Conservation (phyloP, 768 basidiomycete genomes). For the Kwoniella heveanensis region DNA sequence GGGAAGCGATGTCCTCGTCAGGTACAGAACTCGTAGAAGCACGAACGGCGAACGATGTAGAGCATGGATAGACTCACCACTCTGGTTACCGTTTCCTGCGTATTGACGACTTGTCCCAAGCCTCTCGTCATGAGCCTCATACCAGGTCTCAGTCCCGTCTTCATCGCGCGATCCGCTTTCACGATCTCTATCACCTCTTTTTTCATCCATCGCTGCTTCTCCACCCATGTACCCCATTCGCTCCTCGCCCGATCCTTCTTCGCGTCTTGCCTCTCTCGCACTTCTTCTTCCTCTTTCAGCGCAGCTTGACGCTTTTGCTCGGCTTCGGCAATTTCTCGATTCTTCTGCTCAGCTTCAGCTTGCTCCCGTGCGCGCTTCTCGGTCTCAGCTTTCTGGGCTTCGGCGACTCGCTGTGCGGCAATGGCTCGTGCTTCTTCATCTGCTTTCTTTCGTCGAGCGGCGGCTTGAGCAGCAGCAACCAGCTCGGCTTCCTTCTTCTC, state of each 20-base stretch:
- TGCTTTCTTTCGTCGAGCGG: conserved; percentile 28
- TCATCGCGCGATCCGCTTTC: conserved; percentile 61
- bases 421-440: conserved; percentile 57
- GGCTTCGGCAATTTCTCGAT: conserved; percentile 26
- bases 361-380: conserved; percentile 60
- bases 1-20: conserved; percentile 14
- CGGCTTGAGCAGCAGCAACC: conserved; percentile 13
- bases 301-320: conserved; percentile 25
- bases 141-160: conserved; percentile 30
- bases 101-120: conserved; percentile 54
- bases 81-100: conserved; percentile 34
- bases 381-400: conserved; percentile 50
- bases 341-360: conserved; percentile 51
- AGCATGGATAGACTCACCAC: conserved; percentile 36
- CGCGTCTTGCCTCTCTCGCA: conserved; percentile 25
- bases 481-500: conserved; percentile 31
- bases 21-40: too few relatives aligned
- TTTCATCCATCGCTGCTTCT: conserved; percentile 49
- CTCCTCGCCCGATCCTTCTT: conserved; percentile 33
- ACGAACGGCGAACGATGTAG: too few relatives aligned
- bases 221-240: conserved; percentile 48
- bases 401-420: conserved; percentile 52
- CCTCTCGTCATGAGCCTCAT: conserved; percentile 52
- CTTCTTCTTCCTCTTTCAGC: conserved; percentile 32
- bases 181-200: conserved; percentile 60